Evolutionary conservation across 495 filamentous ascomycete genomes (phyloP), one percentile per base, ranked within the genome.

Genomic region (Penicillium psychrofluorescens): DNA sequence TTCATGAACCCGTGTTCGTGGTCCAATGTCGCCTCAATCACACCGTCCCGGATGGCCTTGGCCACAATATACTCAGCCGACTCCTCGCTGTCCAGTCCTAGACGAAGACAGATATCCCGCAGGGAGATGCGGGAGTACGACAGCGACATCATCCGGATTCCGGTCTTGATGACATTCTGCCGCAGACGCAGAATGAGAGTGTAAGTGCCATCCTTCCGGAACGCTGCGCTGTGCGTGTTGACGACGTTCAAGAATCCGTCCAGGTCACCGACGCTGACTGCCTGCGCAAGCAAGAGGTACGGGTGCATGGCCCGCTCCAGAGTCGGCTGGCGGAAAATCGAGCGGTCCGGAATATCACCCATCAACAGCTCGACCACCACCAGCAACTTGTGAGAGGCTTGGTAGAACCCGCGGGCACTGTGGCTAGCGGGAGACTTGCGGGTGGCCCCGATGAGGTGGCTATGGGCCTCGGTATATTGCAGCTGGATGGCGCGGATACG

Each of bases 111-210:
- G 49, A 98, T 98, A 58, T 98, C 92, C 41, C 92, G 81, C 36
- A 98, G 77, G n/a, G 90, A 95, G 59, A 98, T 98, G 45, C 90
- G 84, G 40, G 90, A 95, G 68, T 98, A 98, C 41, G 89, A 92
- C 57, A 98, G 72, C 28, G 90, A 95, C 82, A 98, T 95, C 88
- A 95, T 96, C 49, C 92, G 88, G 52, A 98, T 92, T 53, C 92
- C 92, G 30, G 92, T 98, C 72, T 95, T 95, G 80, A 98, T 97
- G 62, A 98, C 92, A 66, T 97, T 97, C 62, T 98, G 92, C 41
- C 92, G 81, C 33, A 98, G 75, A 37, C 92, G 88, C 48, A 96
- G 77, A 60, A 96, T 91, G 40, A 98, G 76, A 7, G 90, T 95
- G 67, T 97, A 97, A 13, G 90, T 96, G 42, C 88, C 89, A 63